Evolutionary conservation across 2,329 filamentous ascomycete genomes (phyloP).

Genomic region (Aspergillus viridinutans): DNA sequence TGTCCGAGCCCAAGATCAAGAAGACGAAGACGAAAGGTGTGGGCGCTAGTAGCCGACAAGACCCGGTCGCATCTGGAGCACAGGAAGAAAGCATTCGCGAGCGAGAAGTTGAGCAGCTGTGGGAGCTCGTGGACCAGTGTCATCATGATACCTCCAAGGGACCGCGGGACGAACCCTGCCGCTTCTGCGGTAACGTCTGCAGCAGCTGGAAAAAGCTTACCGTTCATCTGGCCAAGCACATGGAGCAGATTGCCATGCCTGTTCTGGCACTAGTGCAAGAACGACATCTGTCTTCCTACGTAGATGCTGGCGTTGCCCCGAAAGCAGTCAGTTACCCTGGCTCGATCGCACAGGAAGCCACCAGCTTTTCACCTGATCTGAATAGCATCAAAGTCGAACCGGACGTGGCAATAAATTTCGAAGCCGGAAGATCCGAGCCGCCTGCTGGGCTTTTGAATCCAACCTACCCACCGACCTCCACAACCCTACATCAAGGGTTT

Average conservation of each 20-base stretch:
- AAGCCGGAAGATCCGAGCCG: slow-evolving; percentile 4
- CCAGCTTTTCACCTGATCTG: slow-evolving; percentile 7
- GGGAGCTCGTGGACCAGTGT: slow-evolving; percentile 73
- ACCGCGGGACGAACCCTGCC: slow-evolving; percentile 74
- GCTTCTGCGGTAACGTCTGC: slow-evolving; percentile 79
- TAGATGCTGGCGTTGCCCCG: slow-evolving; percentile 6
- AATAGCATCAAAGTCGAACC: slow-evolving; percentile 4
- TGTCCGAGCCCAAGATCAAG: slow-evolving; percentile 74
- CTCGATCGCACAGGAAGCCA: slow-evolving; percentile 5
- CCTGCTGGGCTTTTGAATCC: slow-evolving; percentile 11
- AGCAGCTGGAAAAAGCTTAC: slow-evolving; percentile 88
- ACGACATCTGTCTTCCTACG: slow-evolving; percentile 29
- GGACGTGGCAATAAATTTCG: slow-evolving; percentile 8
- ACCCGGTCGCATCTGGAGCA: slow-evolving; percentile 35
- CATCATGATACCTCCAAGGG: slow-evolving; percentile 63
- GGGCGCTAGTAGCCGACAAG: slow-evolving; percentile 50
- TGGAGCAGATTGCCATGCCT: slow-evolving; percentile 86
- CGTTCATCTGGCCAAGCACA: slow-evolving; percentile 89
- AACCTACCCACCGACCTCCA: slow-evolving; percentile 15
- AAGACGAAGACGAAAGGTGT: slow-evolving; percentile 53
- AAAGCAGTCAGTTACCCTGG: slow-evolving; percentile 5
- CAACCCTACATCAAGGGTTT: slow-evolving; percentile 20
- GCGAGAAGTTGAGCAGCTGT: slow-evolving; percentile 59
- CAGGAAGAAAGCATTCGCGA: slow-evolving; percentile 23
- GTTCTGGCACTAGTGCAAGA: slow-evolving; percentile 56